phyloP scores from a whole-genome alignment of 2,329 filamentous ascomycete genomes.

The Chalara sp. region DNA sequence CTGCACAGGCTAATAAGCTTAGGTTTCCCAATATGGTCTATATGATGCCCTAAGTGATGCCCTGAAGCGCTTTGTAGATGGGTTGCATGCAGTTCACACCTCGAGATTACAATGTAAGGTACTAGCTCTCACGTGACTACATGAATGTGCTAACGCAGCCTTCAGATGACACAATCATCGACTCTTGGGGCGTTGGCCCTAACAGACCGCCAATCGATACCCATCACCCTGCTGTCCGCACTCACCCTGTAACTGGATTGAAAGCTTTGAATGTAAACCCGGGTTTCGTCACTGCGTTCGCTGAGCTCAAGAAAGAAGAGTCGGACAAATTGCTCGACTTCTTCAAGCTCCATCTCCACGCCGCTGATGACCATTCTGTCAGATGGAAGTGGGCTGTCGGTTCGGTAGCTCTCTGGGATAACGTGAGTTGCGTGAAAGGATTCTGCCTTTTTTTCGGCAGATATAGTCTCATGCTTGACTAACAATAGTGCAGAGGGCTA shows the following conservation, averaged over 20 bases:
- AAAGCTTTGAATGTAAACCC: constrained; percentile 21
- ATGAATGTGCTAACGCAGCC: no score
- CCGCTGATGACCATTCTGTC: constrained; percentile 21
- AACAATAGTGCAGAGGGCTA: constrained; percentile 11
- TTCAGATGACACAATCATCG: constrained; percentile 2
- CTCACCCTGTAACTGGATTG: constrained; percentile 23
- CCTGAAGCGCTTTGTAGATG: constrained; percentile 35
- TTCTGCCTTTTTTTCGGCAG: background rate
- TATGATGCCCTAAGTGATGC: constrained; percentile 38
- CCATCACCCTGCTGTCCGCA: constrained; percentile 23
- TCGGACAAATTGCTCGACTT: constrained; percentile 18
- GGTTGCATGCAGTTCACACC: constrained; percentile 36
- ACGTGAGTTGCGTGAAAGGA: constrained; percentile 1
- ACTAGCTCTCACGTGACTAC: no score
- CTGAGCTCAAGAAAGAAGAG: constrained; percentile 21
- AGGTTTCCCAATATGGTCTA: constrained; percentile 13
- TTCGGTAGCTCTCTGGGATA: constrained; percentile 22
- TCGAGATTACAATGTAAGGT: constrained; percentile 1
- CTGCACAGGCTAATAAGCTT: no score
- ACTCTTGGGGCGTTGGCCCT: constrained; percentile 17
- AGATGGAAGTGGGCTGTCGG: constrained; percentile 23
- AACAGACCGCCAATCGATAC: constrained; percentile 23
- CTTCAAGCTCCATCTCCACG: constrained; percentile 17
- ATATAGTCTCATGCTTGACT: background rate
- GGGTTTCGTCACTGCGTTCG: constrained; percentile 16